Base-by-base conservation (phyloP, 2,329 filamentous ascomycete genomes). In the Rachicladosporium sp. region DNA sequence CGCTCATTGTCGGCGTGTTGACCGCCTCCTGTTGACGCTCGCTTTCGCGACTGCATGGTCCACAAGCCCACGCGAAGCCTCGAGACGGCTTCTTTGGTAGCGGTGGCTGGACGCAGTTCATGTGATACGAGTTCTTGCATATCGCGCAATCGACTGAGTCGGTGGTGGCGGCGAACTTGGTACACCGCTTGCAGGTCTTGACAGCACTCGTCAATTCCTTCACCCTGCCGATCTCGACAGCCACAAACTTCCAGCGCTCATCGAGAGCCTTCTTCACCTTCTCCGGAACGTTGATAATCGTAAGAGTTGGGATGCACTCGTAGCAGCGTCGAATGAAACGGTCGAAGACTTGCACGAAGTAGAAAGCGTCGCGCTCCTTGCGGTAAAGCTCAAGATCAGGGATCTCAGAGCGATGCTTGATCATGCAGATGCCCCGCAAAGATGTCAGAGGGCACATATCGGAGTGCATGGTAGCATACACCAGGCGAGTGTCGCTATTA, bases 401-500 rank as follows among this genome's bases (percentile, higher is more conserved):
- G 45, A 96, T 89, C 59, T 96, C 87, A 47, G 79, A 82, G 51
- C 84, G 79, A 67, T 98, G 91, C 60, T 76, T 73, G 60, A 98
- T 91, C 48, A 80, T 77, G 63, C 89, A 96, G 66, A 93, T 94
- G 50, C 91, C 91, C 55, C 91, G 85, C 51, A 98, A 70, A 34
- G 91, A 86, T 37, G 87, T 87, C 54, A 98, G 71, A 42, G 91
- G 91, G 59, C 86, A 93, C 46, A 87, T 82, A 67, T 98, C 91
- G 19, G 91, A 96, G 63, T 98, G 91, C 91, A 98, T 98, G 23
- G 91, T 94, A 46, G 87, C 89, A 64, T 89, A 95, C 38, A 98
- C 78, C 54, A 89, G 71, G 46, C 91, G 82, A 43, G 84, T 89
- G 68, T 98, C 91, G 59, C 83, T 81, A 50, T 84, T 81, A 65